Base-by-base conservation (phyloP, 2,329 filamentous ascomycete genomes). In the Penicillium sp. region DNA sequence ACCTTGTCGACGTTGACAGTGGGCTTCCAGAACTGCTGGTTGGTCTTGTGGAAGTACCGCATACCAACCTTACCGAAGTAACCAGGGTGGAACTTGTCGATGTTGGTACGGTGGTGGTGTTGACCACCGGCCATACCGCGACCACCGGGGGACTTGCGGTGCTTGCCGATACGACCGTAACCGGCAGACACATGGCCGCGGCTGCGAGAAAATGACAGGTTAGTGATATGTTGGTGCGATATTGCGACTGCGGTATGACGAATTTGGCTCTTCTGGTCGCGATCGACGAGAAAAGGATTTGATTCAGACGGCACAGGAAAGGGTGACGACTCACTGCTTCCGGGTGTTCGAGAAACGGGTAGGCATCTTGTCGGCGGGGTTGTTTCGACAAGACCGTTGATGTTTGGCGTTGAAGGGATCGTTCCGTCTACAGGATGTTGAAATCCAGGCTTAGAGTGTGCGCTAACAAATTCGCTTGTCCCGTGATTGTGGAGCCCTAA, bases 1-100 rank as follows among this genome's bases (percentile, higher is more conserved):
- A 91, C 87, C 87, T 97, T 98, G 78, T 97, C 93, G 67, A 98
- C 80, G 82, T 98, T 98, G 85, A 98, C 86, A 66, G 88, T 82
- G 62, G 93, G 93, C 81, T 95, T 96, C 93, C 91, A 98, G 82
- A 91, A 89, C 72, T 94, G 86, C 81, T 91, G 91, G 70, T 84
- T 81, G 71, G 88, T 84, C 78, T 93, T 90, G 83, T 97, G 91
- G 87, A 95, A 96, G 79, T 91, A 85, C 71, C 87, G 81, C 87
- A 91, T 91, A 78, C 87, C 86, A 66, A 91, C 87, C 80, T 96
- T 95, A 78, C 88, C 88, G 77, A 96, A 97, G 87, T 97, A 97
- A 88, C 93, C 93, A 58, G 91, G 89, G 73, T 95, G 88, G 84
- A 91, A 89, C 78, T 91, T 90, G 75, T 88, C 85, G 69, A 89